Base-by-base conservation (phyloP, 176 grass and related monocot genomes). In the Thinopyrum elongatum region DNA sequence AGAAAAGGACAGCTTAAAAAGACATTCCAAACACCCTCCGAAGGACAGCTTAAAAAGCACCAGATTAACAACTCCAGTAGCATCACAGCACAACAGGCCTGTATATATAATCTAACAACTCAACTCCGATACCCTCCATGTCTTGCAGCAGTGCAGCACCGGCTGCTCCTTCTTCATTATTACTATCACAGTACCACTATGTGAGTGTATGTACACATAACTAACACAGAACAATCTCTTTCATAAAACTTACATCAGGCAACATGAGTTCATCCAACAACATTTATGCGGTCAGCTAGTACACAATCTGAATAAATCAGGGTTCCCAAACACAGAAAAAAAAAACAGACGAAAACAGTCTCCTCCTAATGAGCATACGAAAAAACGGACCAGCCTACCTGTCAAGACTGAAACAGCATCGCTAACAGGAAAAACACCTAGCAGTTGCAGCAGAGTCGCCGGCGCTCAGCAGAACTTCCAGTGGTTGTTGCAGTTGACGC, bases 401-500 rank as follows among this genome's bases (percentile, higher is more conserved):
- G 49, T 68, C 34, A 59, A 80, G 83, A 66, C 0, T 51, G 41
- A 76, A 38, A 83, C 11, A 15, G 38, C 49, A 85, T 11, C 5
- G 0, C 70, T 84, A 81, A 75, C 86, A 62, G 55, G 34, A 57
- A 33, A 17, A 67, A 84, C 49, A 53, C 47, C 41, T 53, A 83
- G 39, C 41, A 46, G 51, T n/a, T 42, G 15, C 26, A 58, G 3
- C 62, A 42, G 74, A 78, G 22, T 11, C 19, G 49, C 16, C 51
- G 13, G 4, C n/a, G 70, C 65, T 94, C 73, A 97, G 69, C 94
- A 97, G 78, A 97, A 97, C 70, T 97, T 97, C 94, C 94, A 97
- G 72, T 87, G 94, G 78, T 97, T 97, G 82, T 97, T 94, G 88
- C 94, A 97, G 76, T 97, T 97, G 33, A 97, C 94, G 6, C 94